Evolutionary conservation across 768 basidiomycete species (phyloP).

Genomic region (Hericium rajendrae): DNA sequence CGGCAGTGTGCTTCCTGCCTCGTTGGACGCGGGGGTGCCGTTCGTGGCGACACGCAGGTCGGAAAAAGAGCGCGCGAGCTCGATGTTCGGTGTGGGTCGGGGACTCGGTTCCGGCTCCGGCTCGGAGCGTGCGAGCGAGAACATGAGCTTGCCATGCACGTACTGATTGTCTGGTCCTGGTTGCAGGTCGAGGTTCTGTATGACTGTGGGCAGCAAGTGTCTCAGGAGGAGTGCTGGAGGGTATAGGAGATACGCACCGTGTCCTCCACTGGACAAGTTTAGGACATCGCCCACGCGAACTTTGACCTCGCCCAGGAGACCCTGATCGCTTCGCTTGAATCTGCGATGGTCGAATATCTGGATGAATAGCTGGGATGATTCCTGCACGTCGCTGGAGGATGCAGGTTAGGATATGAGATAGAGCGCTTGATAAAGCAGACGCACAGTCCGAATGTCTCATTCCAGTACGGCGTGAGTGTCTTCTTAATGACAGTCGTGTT

Average conservation of each 20-base stretch:
- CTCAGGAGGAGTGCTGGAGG: not conserved
- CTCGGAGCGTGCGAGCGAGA: conserved; percentile 29
- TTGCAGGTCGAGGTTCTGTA: conserved; percentile 68
- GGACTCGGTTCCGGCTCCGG: conserved; percentile 8
- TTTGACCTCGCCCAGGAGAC: conserved; percentile 40
- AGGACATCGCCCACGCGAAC: conserved; percentile 31
- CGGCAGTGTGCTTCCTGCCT: not conserved
- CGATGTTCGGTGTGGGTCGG: conserved; percentile 14
- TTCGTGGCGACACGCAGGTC: conserved; percentile 6
- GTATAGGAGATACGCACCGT: conserved; percentile 3
- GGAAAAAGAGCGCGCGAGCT: conserved; percentile 4
- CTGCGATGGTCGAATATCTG: conserved; percentile 89
- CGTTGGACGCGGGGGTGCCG: not conserved
- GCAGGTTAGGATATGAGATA: not conserved
- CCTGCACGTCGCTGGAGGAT: conserved; percentile 49
- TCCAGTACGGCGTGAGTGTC: conserved; percentile 69
- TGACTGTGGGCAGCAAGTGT: conserved; percentile 33
- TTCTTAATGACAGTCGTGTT: conserved; percentile 67
- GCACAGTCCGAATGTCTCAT: conserved; percentile 79
- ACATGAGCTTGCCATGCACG: conserved; percentile 77
- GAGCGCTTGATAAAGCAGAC: conserved; percentile 18
- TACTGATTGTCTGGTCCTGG: conserved; percentile 62
- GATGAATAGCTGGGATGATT: conserved; percentile 66
- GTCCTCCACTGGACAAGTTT: conserved; percentile 27
- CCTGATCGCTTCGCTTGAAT: conserved; percentile 83